Base-by-base conservation (phyloP, 2,329 filamentous ascomycete genomes). In the Ophiostoma tasmaniense region DNA sequence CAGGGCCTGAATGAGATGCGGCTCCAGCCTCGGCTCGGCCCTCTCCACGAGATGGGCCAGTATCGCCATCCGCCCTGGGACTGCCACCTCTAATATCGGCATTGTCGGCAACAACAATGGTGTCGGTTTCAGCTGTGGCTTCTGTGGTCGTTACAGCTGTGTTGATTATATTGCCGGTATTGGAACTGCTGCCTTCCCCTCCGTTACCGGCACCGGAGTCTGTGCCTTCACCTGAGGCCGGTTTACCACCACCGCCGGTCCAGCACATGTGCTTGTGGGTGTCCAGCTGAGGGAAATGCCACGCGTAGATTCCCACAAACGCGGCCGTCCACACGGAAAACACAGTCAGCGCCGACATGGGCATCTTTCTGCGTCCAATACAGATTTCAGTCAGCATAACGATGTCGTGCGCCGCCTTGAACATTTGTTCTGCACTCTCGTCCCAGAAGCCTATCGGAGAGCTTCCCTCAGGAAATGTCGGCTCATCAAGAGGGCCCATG, bases 231-330 rank as follows among this genome's bases (percentile, higher is more conserved):
- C 30, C 61, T 5, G 50, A 25, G 50, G n/a, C 25, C 8, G 50
- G n/a, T 22, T 55, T 8, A 10, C 5, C n/a, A 11, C n/a, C n/a
- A 5, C 50, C 6, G 11, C 22, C 7, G n/a, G n/a, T 37, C 52
- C 42, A 74, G 70, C 61, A 73, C 78, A 90, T 84, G 74, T 85
- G 83, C 2, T 80, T 78, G 13, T 84, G 78, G 0, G 80, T 80
- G 73, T 92, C 89, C 87, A 92, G 90, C 69, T 85, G 83, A 0
- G 87, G 87, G 69, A 91, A 92, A 74, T 88, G 85, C 62, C 82
- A 81, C 13, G 85, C 86, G 75, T 91, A 92, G 2, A 90, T 81
- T 42, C 87, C 87, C 20, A 86, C 82, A 73, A 90, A 89, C 0
- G 85, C 84, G 0, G 89, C 87, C 13, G 84, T 85, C 81, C 88